Conservation (phyloP, 2,329 filamentous ascomycete genomes). For the Chaetomiaceae sp. region DNA sequence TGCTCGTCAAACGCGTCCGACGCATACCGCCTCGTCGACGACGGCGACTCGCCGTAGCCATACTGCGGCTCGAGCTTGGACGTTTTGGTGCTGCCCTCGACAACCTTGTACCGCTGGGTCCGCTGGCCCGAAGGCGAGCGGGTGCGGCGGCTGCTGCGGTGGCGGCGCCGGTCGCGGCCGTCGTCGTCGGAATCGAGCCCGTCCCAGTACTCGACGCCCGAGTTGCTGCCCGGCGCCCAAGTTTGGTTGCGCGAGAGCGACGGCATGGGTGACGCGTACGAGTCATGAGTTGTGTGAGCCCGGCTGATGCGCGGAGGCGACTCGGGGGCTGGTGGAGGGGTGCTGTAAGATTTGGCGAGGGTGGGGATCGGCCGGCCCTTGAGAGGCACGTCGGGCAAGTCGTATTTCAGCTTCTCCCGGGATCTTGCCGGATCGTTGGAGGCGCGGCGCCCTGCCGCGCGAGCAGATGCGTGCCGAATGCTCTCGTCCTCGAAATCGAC, state of each 20-base stretch:
- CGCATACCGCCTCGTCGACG: slow-evolving; percentile 16
- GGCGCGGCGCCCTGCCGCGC: slow-evolving; percentile 23
- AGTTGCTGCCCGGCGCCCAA: slow-evolving; percentile 15
- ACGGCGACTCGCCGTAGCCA: slow-evolving; percentile 20
- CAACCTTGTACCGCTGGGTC: slow-evolving; percentile 23
- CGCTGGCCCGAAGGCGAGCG: slow-evolving; percentile 21
- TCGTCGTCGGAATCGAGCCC: slow-evolving; percentile 23
- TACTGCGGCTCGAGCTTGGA: slow-evolving; percentile 22
- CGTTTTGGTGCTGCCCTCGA: slow-evolving; percentile 22
- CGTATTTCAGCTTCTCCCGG: slow-evolving; percentile 22
- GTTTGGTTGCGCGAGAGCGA: slow-evolving; percentile 20
- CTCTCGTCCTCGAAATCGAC: slow-evolving; percentile 25
- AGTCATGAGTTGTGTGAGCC: slow-evolving; percentile 22
- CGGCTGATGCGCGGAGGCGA: slow-evolving; percentile 25
- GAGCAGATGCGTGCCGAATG: slow-evolving; percentile 18
- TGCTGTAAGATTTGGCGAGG: slow-evolving; percentile 28
- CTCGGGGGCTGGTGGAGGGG: slow-evolving; percentile 19
- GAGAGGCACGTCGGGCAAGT: slow-evolving; percentile 17
- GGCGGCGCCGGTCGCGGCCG: slow-evolving; percentile 20
- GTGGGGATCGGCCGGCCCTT: slow-evolving; percentile 23
- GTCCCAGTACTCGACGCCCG: slow-evolving; percentile 11
- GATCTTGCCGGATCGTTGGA: slow-evolving; percentile 26
- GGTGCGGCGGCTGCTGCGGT: slow-evolving; percentile 20
- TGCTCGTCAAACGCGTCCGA: slow-evolving; percentile 7
- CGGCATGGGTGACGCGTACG: slow-evolving; percentile 16